These are phyloP conservation scores for Schizophyllum commune DNA, from an alignment of 1,284 basidiomycete species.

Conservation along the genomic window DNA sequence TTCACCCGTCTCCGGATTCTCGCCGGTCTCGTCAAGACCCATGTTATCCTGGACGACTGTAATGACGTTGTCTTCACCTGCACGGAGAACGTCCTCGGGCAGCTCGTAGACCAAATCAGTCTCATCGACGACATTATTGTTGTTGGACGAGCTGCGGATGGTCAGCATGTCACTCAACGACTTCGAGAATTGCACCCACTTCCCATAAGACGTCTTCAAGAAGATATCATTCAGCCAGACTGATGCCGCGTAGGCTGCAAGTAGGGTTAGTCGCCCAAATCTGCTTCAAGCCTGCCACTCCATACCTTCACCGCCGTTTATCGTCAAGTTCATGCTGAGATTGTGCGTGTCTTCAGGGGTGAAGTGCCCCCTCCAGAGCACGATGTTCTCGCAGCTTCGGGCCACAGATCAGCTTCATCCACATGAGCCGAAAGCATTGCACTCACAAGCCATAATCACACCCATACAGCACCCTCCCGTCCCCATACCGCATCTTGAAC, in stretches of 20 bases:
- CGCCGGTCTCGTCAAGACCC: slow-evolving; percentile 57
- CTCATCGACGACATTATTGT: slow-evolving; percentile 47
- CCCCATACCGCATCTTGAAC: slow-evolving; percentile 59
- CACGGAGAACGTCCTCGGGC: slow-evolving; percentile 41
- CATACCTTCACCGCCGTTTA: slow-evolving; percentile 73
- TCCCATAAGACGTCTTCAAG: slow-evolving; percentile 63
- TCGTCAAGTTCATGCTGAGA: slow-evolving; percentile 54
- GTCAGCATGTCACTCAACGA: neutral
- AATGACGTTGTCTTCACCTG: slow-evolving; percentile 59
- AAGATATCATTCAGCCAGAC: slow-evolving; percentile 76
- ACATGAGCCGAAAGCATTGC: neutral
- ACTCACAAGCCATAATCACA: slow-evolving; percentile 79
- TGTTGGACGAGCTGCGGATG: slow-evolving; percentile 51
- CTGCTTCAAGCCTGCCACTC: neutral
- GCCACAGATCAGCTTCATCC: neutral
- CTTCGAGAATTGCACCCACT: slow-evolving; percentile 31
- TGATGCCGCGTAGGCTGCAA: slow-evolving; percentile 63
- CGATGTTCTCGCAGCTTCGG: slow-evolving; percentile 65
- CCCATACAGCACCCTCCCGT: slow-evolving; percentile 65
- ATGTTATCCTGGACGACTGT: slow-evolving; percentile 78
- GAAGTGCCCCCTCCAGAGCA: slow-evolving; percentile 80
- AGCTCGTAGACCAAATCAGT: slow-evolving; percentile 59
- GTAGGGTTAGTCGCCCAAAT: neutral
- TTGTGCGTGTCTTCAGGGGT: slow-evolving; percentile 46
- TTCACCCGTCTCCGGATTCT: slow-evolving; percentile 24